Conservation (phyloP, 2,329 filamentous ascomycete genomes). For the Diplodia mutila region DNA sequence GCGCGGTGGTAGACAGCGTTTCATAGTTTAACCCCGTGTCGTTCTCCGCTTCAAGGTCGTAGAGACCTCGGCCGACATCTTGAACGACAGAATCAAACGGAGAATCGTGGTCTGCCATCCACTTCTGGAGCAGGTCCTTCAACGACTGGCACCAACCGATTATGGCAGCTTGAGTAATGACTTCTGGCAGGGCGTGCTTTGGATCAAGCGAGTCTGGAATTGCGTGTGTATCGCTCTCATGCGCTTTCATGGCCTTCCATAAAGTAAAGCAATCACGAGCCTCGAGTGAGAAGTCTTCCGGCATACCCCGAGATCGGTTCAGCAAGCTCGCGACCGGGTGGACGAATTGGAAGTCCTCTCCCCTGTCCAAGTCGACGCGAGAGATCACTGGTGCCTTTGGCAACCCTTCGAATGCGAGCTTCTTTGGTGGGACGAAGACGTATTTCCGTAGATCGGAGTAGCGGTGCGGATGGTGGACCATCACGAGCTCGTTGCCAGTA, state of each 20-base stretch:
- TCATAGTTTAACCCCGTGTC: constrained; percentile 26
- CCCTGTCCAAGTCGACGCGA: constrained; percentile 54
- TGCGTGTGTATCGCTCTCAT: constrained; percentile 56
- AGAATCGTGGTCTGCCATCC: constrained; percentile 61
- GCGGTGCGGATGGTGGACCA: constrained; percentile 69
- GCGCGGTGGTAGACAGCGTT: constrained; percentile 48
- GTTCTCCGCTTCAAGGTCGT: background rate
- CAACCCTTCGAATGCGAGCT: constrained; percentile 59
- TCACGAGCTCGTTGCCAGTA: constrained; percentile 66
- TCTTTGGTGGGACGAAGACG: constrained; percentile 59
- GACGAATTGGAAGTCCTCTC: constrained; percentile 60
- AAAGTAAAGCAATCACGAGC: constrained; percentile 70
- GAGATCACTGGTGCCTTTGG: constrained; percentile 37
- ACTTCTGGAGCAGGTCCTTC: constrained; percentile 61
- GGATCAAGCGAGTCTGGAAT: constrained; percentile 58
- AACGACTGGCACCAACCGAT: constrained; percentile 66
- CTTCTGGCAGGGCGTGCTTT: constrained; percentile 51
- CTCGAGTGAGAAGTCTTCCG: constrained; percentile 71
- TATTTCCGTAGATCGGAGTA: constrained; percentile 83
- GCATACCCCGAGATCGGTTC: constrained; percentile 63
- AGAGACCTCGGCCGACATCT: constrained; percentile 39
- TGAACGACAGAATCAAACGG: constrained; percentile 58
- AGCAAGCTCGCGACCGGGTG: constrained; percentile 67
- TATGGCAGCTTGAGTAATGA: constrained; percentile 68
- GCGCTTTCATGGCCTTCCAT: constrained; percentile 66